phyloP scores from a whole-genome alignment of 2,329 filamentous ascomycete genomes.

The Microcyclosporella mali region DNA sequence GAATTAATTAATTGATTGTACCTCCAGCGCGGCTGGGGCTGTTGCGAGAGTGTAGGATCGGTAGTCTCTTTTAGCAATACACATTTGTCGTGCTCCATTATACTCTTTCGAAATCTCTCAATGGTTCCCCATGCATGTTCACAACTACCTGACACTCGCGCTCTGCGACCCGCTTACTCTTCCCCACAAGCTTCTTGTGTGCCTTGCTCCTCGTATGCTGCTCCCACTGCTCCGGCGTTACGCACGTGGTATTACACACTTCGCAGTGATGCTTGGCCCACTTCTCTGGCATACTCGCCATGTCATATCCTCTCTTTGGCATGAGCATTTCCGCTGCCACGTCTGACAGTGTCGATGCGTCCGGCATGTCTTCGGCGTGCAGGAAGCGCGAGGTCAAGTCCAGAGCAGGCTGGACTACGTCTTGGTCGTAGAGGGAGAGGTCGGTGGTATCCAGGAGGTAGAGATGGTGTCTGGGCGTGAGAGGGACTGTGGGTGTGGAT shows the following conservation, averaged over 20 bases:
- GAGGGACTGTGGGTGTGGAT: too few relatives aligned
- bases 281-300: slow-evolving; percentile 38
- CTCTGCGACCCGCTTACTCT: slow-evolving; percentile 8
- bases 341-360: slow-evolving; percentile 49
- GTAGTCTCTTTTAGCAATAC: too few relatives aligned
- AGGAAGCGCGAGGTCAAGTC: slow-evolving; percentile 61
- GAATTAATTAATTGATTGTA: neutral
- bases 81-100: too few relatives aligned
- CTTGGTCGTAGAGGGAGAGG: slow-evolving; percentile 52
- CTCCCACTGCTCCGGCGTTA: slow-evolving; percentile 53
- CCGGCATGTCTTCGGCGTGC: slow-evolving; percentile 47
- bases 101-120: too few relatives aligned
- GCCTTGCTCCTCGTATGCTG: slow-evolving; percentile 50
- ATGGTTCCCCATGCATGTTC: too few relatives aligned
- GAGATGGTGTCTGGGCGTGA: slow-evolving; percentile 38
- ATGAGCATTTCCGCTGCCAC: slow-evolving; percentile 53
- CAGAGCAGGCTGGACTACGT: slow-evolving; percentile 62
- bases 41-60: too few relatives aligned
- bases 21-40: neutral
- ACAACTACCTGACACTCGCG: too few relatives aligned
- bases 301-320: slow-evolving; percentile 48
- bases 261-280: slow-evolving; percentile 60
- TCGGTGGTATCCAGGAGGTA: slow-evolving; percentile 80
- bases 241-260: slow-evolving; percentile 55
- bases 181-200: slow-evolving; percentile 40